Evolutionary conservation across 164 flowering plant genomes (phyloP), one percentile per base, ranked within the genome.

Genomic region (Annona cherimola): DNA sequence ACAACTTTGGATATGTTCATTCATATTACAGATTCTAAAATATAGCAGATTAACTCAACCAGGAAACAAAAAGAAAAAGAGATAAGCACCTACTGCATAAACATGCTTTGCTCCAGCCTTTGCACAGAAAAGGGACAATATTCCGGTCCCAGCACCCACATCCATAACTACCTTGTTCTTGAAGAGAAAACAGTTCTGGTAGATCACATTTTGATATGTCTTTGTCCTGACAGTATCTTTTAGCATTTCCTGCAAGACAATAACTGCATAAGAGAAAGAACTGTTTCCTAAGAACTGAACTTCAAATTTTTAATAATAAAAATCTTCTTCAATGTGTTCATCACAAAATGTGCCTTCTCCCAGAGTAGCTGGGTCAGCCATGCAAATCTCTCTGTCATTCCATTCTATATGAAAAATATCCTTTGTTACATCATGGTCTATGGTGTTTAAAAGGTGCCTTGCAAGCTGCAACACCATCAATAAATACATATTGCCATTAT

Each of bases 101-200:
- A 95, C 97, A 86, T 93, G 99, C 63, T 88, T 84, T 41, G 99
- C 99, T 61, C 99, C 99, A 61, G 91, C 97, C 85, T 93, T 95
- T 20, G 99, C 99, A 86, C 99, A 95, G 74, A 95, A 95, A 39
- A 95, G 86, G 64, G 99, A 95, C 75, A 95, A 78, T 50, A 95
- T 95, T 68, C 99, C 99, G 71, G 99, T 95, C 66, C 99, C 99
- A 69, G 99, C 99, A 54, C 99, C 99, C 44, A 95, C 99, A 81
- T 95, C 99, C 81, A 95, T 93, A 68, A 95, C 98, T 2, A 95
- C 78, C 79, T 95, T 95, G 77, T 91, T 79, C 85, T 91, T 88
- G 79, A 93, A 81, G 63, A 95, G 84, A 77, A 91, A 93, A 68
- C 82, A 76, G 76, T 95, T 95, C 83, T 90, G 86, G 79, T 91